Conservation (phyloP, 2,329 filamentous ascomycete genomes). For the Ophiostoma sp. region DNA sequence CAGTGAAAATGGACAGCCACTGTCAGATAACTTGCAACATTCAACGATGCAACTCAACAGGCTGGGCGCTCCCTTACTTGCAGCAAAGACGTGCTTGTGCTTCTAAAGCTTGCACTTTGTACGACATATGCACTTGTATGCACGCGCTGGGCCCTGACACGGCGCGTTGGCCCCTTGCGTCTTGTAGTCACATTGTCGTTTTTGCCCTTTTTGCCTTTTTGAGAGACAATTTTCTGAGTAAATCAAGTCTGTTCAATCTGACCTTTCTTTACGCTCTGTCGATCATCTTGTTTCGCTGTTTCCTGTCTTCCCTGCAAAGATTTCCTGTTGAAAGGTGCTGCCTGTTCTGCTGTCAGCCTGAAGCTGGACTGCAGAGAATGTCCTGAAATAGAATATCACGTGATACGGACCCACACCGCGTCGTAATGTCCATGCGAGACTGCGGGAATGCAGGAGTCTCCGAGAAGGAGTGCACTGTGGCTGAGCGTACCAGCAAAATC, state of each 20-base stretch:
- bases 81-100: neutral
- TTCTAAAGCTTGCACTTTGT: neutral
- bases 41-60: neutral
- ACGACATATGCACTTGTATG: no score
- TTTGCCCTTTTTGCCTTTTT: neutral
- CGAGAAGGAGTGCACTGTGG: no score
- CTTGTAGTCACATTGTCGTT: neutral
- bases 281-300: neutral
- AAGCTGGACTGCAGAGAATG: neutral
- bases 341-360: slow-evolving; percentile 7
- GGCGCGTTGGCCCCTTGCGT: slow-evolving; percentile 4
- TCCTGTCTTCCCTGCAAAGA: neutral
- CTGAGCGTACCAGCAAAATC: slow-evolving; percentile 19
- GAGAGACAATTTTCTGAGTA: neutral
- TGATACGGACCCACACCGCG: slow-evolving; percentile 1
- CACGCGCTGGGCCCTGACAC: neutral
- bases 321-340: neutral
- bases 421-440: slow-evolving; percentile 5
- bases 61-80: neutral
- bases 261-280: neutral
- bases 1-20: neutral
- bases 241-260: neutral
- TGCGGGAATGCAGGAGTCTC: slow-evolving; percentile 4
- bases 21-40: neutral
- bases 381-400: slow-evolving; percentile 15